Base-by-base conservation (phyloP, 2,329 filamentous ascomycete species). In the Aspergillus aculeatus region DNA sequence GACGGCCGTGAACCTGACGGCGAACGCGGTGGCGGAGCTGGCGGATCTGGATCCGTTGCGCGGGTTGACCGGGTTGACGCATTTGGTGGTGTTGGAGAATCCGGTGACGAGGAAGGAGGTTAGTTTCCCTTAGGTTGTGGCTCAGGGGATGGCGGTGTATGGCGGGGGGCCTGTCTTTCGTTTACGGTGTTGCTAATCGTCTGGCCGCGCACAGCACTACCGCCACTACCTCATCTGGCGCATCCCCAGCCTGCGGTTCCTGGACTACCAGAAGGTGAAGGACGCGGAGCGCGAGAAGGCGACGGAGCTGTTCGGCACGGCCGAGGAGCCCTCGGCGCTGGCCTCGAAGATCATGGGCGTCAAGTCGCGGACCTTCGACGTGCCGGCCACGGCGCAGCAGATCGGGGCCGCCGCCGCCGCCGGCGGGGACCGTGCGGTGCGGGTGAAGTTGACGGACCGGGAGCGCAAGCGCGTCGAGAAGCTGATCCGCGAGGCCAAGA, bases 61-160 rank as follows among this genome's bases (percentile, higher is more conserved):
- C 29, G 82, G 82, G 21, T 89, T 96, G 69, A 73, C 80, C 58
- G 83, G 83, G 59, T 77, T 99, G 75, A 92, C 89, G 59, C 92
- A 96, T 77, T 75, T 99, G 69, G 87, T 90, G 44, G 75, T 98
- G 73, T 74, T 89, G 58, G 93, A 96, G 62, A 98, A 98, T 74
- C 94, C 95, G 0, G 90, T 98, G 7, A 87, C 90, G 24, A 90
- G 89, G 81, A 96, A 94, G 79, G 93, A 98, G 86, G 93, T 96
- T 74, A 68, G 88, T 12, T 26, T 29, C 29, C 11, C 9, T 23
- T 4, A 19, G 9, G 41, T 16, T 2, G 6, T 51, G 26, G 7
- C 6, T 29, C 7, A 10, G 26, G 26, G 26, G 26, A 3, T 26
- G 2, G 26, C n/a, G 26, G 26, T 9, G 26, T 26, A 9, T 9